Base-by-base conservation (phyloP, 2,329 filamentous ascomycete genomes). In the Leptographium lundbergii region DNA sequence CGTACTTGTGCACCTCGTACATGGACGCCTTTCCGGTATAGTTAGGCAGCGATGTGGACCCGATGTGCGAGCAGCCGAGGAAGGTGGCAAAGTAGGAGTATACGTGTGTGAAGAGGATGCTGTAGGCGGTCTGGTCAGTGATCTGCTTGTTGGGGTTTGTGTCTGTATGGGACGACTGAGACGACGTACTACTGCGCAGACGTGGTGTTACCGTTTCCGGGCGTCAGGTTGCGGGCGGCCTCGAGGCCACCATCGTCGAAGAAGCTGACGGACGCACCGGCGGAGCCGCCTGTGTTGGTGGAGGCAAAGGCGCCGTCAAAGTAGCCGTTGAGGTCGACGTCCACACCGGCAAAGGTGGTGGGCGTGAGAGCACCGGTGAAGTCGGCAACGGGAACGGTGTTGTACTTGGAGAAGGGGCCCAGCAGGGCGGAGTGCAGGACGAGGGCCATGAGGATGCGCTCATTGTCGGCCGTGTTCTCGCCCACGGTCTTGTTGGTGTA, bases 371-470 rank as follows among this genome's bases (percentile, higher is more conserved):
- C 55, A 32, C 57, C 60, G 17, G 39, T 27, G 51, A 61, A 61
- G 32, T 34, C 32, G 25, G 36, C 10, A 2, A 61, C 57, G 10
- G 48, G n/a, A 6, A 61, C 57, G 2, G 60, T 58, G 57, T 58
- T 62, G 54, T 62, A 62, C 53, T 60, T 57, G 34, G 58, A 62
- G 45, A 58, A 60, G 25, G 60, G 57, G 6, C 60, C 60, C 13
- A 61, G 60, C 51, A 61, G 51, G 7, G 60, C 60, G 27, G 54
- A 59, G 60, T 58, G 53, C 25, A 61, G 54, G 13, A 61, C 51
- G 48, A 61, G 57, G 50, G 51, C 45, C 60, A 59, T 61, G 19
- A 61, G 57, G n/a, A 55, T 39, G 14, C 50, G 48, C n/a, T 61
- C 34, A 45, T 57, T 59, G 3, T 54, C 60, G 5, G 57, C 39